Evolutionary conservation across 2,329 filamentous ascomycete genomes (phyloP), one percentile per base, ranked within the genome.

Genomic region (Microascus cirrosus): DNA sequence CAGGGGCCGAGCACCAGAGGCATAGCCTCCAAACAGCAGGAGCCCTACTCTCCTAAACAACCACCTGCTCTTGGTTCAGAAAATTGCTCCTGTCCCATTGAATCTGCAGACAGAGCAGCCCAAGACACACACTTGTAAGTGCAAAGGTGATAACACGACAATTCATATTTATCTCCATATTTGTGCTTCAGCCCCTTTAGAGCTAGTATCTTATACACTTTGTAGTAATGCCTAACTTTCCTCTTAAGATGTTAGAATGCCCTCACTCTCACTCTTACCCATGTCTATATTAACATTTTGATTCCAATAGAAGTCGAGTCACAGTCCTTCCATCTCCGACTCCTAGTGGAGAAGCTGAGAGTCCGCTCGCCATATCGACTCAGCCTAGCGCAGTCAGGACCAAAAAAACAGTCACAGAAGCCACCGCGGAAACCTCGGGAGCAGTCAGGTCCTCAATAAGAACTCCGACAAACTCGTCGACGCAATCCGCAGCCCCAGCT

Each of bases 271-370:
- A 28, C 24, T 36, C 20, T 28, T 39, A 28, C n/a, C 4, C 25
- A 53, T 52, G 39, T 25, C 34, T 20, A 12, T 35, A 18, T 12
- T 35, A 50, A 25, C 13, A n/a, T 8, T 36, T n/a, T 5, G 39
- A 10, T 13, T 11, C 34, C 32, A 36, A 53, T 15, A 57, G 35
- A 4, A 22, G n/a, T 25, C 55, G 39, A 10, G 18, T 20, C 10
- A 4, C n/a, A 3, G 22, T 53, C 34, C 55, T 57, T 20, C 55
- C 48, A 18, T 57, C 55, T 13, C 55, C 48, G 13, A 20, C 55
- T 28, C 55, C 55, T 15, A 57, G 55, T 13, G 34, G 53, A n/a
- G 55, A 57, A 42, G 32, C 45, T 6, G 39, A 32, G 20, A 57
- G 55, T 48, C 55, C 55, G 7, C n/a, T 42, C 39, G 13, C 34